phyloP scores from a whole-genome alignment of 2,329 filamentous ascomycete genomes.

The Aplosporella prunicola region DNA sequence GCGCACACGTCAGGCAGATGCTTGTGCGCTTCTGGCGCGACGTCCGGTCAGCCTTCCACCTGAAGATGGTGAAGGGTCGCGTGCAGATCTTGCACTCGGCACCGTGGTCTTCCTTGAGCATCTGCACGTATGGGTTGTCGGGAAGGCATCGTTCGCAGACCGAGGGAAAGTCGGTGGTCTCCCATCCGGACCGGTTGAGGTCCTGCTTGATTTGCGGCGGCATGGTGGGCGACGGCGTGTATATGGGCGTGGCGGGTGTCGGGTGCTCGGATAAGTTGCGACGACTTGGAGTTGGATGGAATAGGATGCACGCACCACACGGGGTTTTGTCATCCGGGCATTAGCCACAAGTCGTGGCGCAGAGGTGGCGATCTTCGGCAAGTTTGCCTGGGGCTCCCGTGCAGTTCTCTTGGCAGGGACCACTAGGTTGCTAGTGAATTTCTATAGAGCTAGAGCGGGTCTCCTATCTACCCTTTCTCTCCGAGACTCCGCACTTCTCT shows the following conservation, averaged over 20 bases:
- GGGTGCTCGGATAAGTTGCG: constrained; percentile 6
- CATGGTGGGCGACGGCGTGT: constrained; percentile 40
- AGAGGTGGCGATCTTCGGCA: no score
- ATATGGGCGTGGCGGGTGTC: not conserved
- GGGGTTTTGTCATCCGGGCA: no score
- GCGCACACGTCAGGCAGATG: constrained; percentile 92
- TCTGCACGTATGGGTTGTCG: constrained; percentile 95
- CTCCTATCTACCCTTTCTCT: no score
- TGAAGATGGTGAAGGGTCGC: constrained; percentile 88
- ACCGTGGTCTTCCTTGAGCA: constrained; percentile 95
- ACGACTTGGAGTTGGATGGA: no score
- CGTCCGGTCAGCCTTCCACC: constrained; percentile 87
- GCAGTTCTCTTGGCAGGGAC: no score
- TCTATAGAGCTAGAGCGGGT: no score
- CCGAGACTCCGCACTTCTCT: no score
- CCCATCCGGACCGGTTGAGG: constrained; percentile 91
- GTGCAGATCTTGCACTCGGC: constrained; percentile 83
- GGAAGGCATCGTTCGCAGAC: constrained; percentile 89
- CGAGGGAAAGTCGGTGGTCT: constrained; percentile 82
- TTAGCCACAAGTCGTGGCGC: no score
- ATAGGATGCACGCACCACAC: no score
- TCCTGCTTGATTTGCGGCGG: constrained; percentile 93
- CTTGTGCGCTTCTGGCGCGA: constrained; percentile 87
- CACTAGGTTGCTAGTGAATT: no score
- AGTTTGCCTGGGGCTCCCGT: no score